Conservation (phyloP, 306 rosid species). For the Biancaea sappan region DNA sequence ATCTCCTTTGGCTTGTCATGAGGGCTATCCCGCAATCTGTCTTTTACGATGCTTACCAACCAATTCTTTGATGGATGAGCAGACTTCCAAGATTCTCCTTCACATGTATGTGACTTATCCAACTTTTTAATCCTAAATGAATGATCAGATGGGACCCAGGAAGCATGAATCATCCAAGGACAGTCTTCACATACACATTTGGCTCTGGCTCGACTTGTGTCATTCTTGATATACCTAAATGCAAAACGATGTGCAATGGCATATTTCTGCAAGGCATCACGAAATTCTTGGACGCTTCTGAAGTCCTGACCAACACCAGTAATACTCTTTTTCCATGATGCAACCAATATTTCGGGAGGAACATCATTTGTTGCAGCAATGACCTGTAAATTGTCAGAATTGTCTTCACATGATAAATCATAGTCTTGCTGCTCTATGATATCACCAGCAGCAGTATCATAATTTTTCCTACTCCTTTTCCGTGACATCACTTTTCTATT, state of each 20-base stretch:
- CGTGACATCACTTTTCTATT: conserved; percentile 27
- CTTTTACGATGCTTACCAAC: conserved; percentile 55
- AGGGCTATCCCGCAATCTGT: conserved; percentile 48
- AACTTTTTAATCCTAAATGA: conserved; percentile 51
- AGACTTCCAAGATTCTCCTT: conserved; percentile 44
- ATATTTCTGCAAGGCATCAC: conserved; percentile 61
- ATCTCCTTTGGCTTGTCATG: conserved; percentile 58
- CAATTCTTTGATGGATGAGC: conserved; percentile 59
- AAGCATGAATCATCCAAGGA: conserved; percentile 61
- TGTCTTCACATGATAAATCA: conserved; percentile 6
- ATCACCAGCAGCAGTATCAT: conserved; percentile 16
- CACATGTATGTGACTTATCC: conserved; percentile 50
- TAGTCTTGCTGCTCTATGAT: conserved; percentile 20
- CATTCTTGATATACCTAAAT: conserved; percentile 51
- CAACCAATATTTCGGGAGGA: conserved; percentile 45
- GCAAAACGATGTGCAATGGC: conserved; percentile 57
- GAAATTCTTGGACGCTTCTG: conserved; percentile 49
- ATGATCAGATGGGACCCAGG: conserved; percentile 52
- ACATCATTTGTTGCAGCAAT: conserved; percentile 31
- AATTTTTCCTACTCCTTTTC: conserved; percentile 33
- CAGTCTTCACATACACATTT: conserved; percentile 49
- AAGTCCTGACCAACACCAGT: conserved; percentile 61
- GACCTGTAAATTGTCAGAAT: conserved; percentile 18
- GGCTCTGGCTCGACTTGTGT: conserved; percentile 57
- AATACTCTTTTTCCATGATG: conserved; percentile 49